Percentiles rank a stretch among this genome's conserved stretches.
Evolutionary conservation across 306 rosid genomes (phyloP).

Genomic region (Lupinus albus): DNA sequence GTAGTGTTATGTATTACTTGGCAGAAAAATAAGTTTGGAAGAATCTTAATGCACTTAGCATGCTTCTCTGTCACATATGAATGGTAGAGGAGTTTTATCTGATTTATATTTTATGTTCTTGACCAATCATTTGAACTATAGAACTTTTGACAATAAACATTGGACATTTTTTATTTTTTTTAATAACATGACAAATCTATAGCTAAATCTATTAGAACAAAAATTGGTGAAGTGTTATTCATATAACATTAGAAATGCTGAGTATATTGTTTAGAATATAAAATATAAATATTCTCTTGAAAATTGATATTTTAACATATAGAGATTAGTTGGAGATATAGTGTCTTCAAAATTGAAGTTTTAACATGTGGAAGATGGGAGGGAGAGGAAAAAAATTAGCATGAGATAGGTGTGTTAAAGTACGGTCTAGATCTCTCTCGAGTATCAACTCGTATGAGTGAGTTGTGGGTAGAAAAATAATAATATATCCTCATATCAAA

Average conservation of each 20-base stretch:
- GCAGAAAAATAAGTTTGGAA: conserved; percentile 38
- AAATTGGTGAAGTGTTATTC: not conserved
- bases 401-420: no score
- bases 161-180: no score
- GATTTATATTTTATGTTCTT: not conserved
- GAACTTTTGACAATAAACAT: not conserved
- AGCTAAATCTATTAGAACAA: not conserved
- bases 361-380: no score
- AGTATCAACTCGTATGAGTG: no score
- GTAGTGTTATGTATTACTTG: conserved; percentile 37
- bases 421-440: no score
- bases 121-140: not conserved
- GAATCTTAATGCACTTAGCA: conserved; percentile 23
- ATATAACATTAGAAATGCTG: no score
- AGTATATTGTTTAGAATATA: no score
- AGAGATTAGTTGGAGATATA: no score
- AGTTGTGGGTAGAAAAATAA: no score
- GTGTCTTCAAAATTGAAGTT: no score
- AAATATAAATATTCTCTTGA: not conserved
- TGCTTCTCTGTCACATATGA: conserved; percentile 28
- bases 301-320: not conserved
- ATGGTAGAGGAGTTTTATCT: conserved; percentile 13
- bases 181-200: not conserved
- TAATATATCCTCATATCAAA: no score
- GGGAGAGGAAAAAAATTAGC: no score